Base-by-base conservation (phyloP, 139 green algal species). In the Chlamydomonas asymmetrica region DNA sequence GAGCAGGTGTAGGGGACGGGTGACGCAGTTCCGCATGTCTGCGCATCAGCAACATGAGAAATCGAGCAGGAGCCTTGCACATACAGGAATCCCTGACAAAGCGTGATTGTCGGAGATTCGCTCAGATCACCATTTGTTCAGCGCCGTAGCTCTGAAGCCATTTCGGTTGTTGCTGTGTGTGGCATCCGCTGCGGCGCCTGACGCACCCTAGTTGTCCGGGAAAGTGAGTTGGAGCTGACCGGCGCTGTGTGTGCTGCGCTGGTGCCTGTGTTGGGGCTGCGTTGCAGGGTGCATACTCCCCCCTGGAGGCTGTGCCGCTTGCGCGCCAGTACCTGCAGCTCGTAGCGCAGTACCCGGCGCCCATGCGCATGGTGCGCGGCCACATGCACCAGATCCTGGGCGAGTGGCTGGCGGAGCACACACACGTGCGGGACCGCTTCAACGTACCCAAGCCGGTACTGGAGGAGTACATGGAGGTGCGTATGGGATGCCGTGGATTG, bases 241-340 rank as follows among this genome's bases (percentile, higher is more conserved):
- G 20, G 59, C 18, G 59, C 48, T 16, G 48, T 20, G 16, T 56
- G 16, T 56, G 48, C 16, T 16, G 48, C 20, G 48, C 16, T 16
- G 48, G 48, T 27, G 48, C 48, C 20, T 20, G 16, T 56, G 16
- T 16, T 16, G 48, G 48, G 48, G 20, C 16, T 20, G 16, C 20
- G 16, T 56, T 56, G 48, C 16, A 20, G 48, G 48, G 48, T 20
- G 16, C 20, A 20, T 20, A 49, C n/a, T 79, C 64, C 6, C 63
- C 75, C 29, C 59, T 88, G 45, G 75, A 93, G 38, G 76, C 76
- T 32, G 71, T 81, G 27, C 37, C 76, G 27, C 73, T 97, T 50
- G 84, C 93, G 49, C 74, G 83, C 40, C 90, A 99, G 84, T 99
- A 99, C 91, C 77, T 94, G 66, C 82, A 94, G 9, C 76, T 97